A percentile compares a stretch with the other conserved stretches of the same genome.
Evolutionary conservation across 225 moss, liverwort and hornwort genomes (phyloP).

Genomic region (Polytrichum formosum): DNA sequence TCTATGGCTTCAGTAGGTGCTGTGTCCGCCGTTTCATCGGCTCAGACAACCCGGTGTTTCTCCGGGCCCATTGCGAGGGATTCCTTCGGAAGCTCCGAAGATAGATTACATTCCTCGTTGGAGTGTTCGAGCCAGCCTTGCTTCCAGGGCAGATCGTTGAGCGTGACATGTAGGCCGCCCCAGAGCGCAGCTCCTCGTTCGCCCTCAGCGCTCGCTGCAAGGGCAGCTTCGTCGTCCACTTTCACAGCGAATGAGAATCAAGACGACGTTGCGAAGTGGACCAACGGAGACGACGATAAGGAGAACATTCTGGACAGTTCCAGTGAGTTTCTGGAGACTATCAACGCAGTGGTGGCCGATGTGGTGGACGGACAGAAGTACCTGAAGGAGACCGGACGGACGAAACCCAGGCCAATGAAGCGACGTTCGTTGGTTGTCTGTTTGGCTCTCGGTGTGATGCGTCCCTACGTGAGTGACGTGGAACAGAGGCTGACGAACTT

Average conservation of each 20-base stretch:
- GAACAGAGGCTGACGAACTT: slow-evolving; percentile 18
- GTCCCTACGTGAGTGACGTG: slow-evolving; percentile 14
- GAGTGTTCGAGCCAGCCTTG: too few relatives aligned
- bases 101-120: too few relatives aligned
- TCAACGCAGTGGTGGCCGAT: slow-evolving; percentile 41
- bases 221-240: not conserved
- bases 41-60: too few relatives aligned
- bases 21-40: too few relatives aligned
- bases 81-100: too few relatives aligned
- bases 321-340: slow-evolving; percentile 16
- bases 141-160: too few relatives aligned
- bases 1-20: too few relatives aligned
- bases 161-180: too few relatives aligned
- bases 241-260: slow-evolving; percentile 3
- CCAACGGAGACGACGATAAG: not conserved
- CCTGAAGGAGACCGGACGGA: slow-evolving; percentile 33
- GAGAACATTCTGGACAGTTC: not conserved
- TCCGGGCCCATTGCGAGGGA: too few relatives aligned
- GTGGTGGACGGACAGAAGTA: slow-evolving; percentile 38
- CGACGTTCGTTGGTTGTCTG: slow-evolving; percentile 41
- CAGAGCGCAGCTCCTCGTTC: too few relatives aligned
- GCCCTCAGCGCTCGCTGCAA: too few relatives aligned
- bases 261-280: slow-evolving; percentile 6
- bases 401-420: slow-evolving; percentile 39
- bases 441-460: slow-evolving; percentile 24